Percentiles rank a stretch among this genome's conserved stretches.
These are phyloP conservation scores for Gorgonomyces haynaldii DNA, from an alignment of 192 early-diverging fungal species.

Conservation along the genomic window DNA sequence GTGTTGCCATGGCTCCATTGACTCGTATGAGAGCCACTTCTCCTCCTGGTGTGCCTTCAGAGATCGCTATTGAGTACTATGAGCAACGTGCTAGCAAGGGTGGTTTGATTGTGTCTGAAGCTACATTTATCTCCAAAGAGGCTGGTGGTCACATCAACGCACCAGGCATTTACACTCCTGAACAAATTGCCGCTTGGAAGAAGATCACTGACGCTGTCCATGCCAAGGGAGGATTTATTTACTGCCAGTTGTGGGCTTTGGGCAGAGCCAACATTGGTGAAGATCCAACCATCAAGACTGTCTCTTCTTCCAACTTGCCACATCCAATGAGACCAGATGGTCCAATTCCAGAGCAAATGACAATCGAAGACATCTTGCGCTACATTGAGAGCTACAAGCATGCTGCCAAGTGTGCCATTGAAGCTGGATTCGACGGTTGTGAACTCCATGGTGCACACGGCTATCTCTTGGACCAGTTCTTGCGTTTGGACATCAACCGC, in stretches of 20 bases:
- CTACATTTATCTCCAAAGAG: constrained; percentile 10
- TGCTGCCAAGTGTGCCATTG: constrained; percentile 55
- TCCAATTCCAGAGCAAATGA: constrained; percentile 42
- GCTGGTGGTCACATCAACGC: constrained; percentile 6
- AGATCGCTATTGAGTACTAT: constrained; percentile 32
- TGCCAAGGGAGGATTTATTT: constrained; percentile 41
- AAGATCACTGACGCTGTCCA: constrained; percentile 41
- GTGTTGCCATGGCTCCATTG: constrained; percentile 28
- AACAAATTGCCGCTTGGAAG: constrained; percentile 38
- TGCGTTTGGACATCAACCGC: constrained; percentile 68
- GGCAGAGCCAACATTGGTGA: constrained; percentile 24
- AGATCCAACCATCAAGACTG: constrained; percentile 22
- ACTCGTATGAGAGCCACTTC: constrained; percentile 23
- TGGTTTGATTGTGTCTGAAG: constrained; percentile 34
- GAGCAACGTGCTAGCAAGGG: constrained; percentile 28
- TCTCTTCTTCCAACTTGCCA: constrained; percentile 21
- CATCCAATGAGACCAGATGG: constrained; percentile 12
- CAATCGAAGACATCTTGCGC: constrained; percentile 52
- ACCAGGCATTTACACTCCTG: constrained; percentile 21
- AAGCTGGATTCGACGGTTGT: constrained; percentile 78
- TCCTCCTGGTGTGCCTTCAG: constrained; percentile 18
- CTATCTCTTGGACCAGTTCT: constrained; percentile 75
- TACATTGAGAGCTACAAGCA: constrained; percentile 50
- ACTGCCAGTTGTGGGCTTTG: constrained; percentile 43
- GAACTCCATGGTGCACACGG: constrained; percentile 75